phyloP scores from a whole-genome alignment of 768 basidiomycete species.

The Cytidiella melzeri region DNA sequence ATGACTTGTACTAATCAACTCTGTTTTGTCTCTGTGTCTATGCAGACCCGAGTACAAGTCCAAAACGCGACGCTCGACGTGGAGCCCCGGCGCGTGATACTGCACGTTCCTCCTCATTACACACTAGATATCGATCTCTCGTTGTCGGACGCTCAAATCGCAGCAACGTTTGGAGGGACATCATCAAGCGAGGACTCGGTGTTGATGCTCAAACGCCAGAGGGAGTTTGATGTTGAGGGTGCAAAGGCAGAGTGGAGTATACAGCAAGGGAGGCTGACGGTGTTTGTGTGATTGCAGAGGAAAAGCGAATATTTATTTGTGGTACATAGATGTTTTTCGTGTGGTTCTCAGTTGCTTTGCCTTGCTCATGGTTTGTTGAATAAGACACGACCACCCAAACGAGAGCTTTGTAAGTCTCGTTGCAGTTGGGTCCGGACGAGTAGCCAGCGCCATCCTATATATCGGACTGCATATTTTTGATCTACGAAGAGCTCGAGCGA shows the following conservation, averaged over 20 bases:
- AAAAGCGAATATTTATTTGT: neutral
- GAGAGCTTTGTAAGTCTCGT: too few relatives aligned
- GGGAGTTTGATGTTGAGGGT: slow-evolving; percentile 53
- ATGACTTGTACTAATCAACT: too few relatives aligned
- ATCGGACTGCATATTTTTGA: too few relatives aligned
- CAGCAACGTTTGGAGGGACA: slow-evolving; percentile 16
- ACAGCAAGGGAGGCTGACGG: slow-evolving; percentile 41
- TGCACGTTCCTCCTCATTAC: slow-evolving; percentile 43
- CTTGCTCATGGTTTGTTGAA: neutral
- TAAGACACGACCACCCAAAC: too few relatives aligned
- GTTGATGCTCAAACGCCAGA: slow-evolving; percentile 50
- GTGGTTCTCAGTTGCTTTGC: neutral
- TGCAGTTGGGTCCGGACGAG: too few relatives aligned
- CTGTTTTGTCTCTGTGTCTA: too few relatives aligned
- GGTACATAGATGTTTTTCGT: neutral
- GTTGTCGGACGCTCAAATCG: slow-evolving; percentile 51
- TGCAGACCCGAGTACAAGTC: slow-evolving; percentile 45
- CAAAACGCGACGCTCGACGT: slow-evolving; percentile 52
- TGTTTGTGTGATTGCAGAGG: slow-evolving; percentile 30
- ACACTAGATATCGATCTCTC: slow-evolving; percentile 53
- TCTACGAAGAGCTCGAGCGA: too few relatives aligned
- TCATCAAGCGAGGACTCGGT: slow-evolving; percentile 21
- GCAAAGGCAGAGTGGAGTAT: slow-evolving; percentile 68
- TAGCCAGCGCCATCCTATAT: too few relatives aligned
- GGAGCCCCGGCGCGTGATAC: slow-evolving; percentile 52